Evolutionary conservation across 306 rosid genomes (phyloP).

Genomic region (Cucumis cinereus): DNA sequence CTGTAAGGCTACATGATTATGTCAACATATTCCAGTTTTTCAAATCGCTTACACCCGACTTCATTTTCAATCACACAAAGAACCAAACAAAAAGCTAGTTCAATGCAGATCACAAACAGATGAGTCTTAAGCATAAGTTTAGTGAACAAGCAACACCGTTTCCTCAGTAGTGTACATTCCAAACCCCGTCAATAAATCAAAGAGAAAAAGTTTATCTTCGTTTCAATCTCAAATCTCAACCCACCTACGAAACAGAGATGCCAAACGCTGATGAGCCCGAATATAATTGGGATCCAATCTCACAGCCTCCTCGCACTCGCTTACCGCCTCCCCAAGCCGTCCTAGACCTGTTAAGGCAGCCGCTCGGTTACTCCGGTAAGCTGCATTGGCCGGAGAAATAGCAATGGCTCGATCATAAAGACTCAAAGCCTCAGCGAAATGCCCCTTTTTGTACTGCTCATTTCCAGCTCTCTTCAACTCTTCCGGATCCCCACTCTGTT

Average conservation of each 20-base stretch:
- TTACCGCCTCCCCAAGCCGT: conserved; percentile 59
- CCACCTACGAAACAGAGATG: conserved; percentile 69
- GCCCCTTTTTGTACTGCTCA: conserved; percentile 61
- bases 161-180: background rate
- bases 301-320: conserved; percentile 78
- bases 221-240: conserved; percentile 6
- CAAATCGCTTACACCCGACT: background rate
- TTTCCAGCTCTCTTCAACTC: conserved; percentile 73
- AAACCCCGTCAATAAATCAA: background rate
- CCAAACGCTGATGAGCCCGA: conserved; percentile 86
- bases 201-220: background rate
- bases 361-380: conserved; percentile 77
- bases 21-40: background rate
- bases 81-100: background rate
- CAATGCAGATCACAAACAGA: background rate
- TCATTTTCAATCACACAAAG: background rate
- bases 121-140: background rate
- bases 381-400: conserved; percentile 51
- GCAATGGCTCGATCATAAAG: conserved; percentile 75
- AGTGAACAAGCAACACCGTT: background rate
- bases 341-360: conserved; percentile 77
- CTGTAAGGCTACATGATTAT: background rate
- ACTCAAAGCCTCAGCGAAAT: conserved; percentile 63
- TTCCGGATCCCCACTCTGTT: conserved; percentile 52
- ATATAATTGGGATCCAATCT: conserved; percentile 71